Base-by-base conservation (phyloP, 169 alveolate genomes). In the Besnoitia besnoiti region DNA sequence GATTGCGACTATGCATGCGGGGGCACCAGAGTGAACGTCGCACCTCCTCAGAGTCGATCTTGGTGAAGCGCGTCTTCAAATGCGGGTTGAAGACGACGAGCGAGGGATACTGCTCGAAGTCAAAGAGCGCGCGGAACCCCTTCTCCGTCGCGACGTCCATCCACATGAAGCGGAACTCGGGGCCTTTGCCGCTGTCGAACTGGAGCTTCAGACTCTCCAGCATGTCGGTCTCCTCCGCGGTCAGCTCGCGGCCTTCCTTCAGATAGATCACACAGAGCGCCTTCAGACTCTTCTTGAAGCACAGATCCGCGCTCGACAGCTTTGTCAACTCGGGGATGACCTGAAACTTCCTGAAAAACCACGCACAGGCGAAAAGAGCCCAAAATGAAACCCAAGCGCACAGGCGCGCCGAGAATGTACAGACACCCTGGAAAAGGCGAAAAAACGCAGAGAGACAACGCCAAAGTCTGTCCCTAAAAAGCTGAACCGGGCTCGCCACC, bases 121-220 rank as follows among this genome's bases (percentile, higher is more conserved):
- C 94, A 67, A 97, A 96, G 27, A 96, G 95, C 21, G 96, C 59
- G 12, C 76, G 76, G 89, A 95, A 97, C 46, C 95, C 97, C 35
- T 67, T 90, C 91, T 97, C 98, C 33, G 93, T 94, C 27, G 91
- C 95, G 46, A 96, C 89, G 90, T 97, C 95, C 94, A 97, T 96
- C 98, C 98, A 97, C 98, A 97, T 97, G 96, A 97, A 97, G 89
- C 96, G 95, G 85, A 96, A 96, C 49, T 91, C 95, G 24, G 95
- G 89, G 0, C 97, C 97, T n/a, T 96, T 92, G 92, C 96, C 96
- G n/a, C 97, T 97, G 62, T 95, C 96, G 94, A 94, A 97, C 76
- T 96, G 90, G 55, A 94, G 96, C 92, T 97, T 96, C 44, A 97
- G 93, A 10, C 96, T 94, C 46, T 96, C 95, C 61, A 97, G 94